Base-by-base conservation (phyloP, 192 early-diverging fungal species). In the Allomyces macrogynus region DNA sequence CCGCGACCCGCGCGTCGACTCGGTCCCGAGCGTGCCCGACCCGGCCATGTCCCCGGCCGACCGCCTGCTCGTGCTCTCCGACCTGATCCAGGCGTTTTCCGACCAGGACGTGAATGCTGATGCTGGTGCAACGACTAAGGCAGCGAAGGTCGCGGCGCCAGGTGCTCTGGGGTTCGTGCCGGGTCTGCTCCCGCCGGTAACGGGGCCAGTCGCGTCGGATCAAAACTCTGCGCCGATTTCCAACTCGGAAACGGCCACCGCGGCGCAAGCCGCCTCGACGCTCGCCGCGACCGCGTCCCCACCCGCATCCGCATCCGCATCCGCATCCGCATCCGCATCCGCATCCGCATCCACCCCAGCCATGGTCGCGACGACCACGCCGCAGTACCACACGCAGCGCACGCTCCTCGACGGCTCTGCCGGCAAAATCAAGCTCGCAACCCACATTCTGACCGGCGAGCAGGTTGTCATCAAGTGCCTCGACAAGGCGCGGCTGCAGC, bases 391-490 rank as follows among this genome's bases (percentile, higher is more conserved):
- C 49, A n/a, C 20, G 20, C 49, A 57, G 20, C 12, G 20, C 16
- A 57, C 49, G 49, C 20, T 57, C 16, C 16, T 57, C 12, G 49
- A 57, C 12, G 49, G 49, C 1, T n/a, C 12, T 4, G 49, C 49
- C 12, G 49, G 49, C 49, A 57, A 57, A 57, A 57, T 80, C 23
- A 80, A 80, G 65, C 62, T 80, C 3, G 78, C 73, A 18, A 71
- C 72, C 22, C 78, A 80, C 44, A 72, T 71, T 63, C 70, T 72
- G 60, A 80, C 78, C 23, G 77, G 75, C 54, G 72, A 80, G 66
- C 74, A 80, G 66, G 78, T 78, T 0, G 78, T 77, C 5, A 70
- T 80, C 65, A 80, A 80, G 65, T 76, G 77, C 64, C 77, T 80
- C 57, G 71, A 74, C 23, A 80, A 80, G 66, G 69, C 76, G 5